A percentile compares a stretch with the other conserved stretches of the same genome.
These are phyloP conservation scores for Fremontodendron californicum DNA, from an alignment of 345 rosid species.

Conservation along the genomic window DNA sequence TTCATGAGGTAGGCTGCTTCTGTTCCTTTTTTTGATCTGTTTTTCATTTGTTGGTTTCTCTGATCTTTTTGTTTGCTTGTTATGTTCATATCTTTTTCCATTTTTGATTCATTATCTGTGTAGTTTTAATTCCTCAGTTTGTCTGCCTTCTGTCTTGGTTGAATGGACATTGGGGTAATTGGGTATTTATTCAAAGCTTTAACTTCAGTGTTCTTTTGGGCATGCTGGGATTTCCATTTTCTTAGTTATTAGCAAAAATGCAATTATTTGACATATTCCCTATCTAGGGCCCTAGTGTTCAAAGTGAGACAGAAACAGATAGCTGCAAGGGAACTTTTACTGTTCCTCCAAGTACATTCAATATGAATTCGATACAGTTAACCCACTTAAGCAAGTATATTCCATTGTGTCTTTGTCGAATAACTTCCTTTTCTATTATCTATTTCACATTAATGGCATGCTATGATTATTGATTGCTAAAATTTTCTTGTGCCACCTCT, in stretches of 20 bases:
- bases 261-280: background rate
- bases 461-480: background rate
- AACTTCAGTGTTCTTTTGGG: background rate
- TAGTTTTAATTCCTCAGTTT: background rate
- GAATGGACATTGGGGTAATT: background rate
- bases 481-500: background rate
- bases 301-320: background rate
- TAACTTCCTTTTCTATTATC: background rate
- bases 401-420: background rate
- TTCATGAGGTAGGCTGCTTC: constrained; percentile 56
- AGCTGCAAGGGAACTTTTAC: background rate
- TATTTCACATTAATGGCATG: background rate
- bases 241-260: constrained; percentile 2
- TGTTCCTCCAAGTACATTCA: background rate
- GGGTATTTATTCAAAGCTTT: constrained; percentile 4
- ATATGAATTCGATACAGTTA: background rate
- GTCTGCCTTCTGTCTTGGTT: background rate
- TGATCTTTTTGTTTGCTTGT: background rate
- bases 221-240: constrained; percentile 7
- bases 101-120: constrained; percentile 10
- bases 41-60: background rate
- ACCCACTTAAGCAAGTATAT: background rate
- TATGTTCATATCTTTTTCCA: constrained; percentile 6
- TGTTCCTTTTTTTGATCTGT: constrained; percentile 10
- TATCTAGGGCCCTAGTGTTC: background rate